phyloP scores from a whole-genome alignment of 2,329 filamentous ascomycete species.

The Penicillium janthinellum region DNA sequence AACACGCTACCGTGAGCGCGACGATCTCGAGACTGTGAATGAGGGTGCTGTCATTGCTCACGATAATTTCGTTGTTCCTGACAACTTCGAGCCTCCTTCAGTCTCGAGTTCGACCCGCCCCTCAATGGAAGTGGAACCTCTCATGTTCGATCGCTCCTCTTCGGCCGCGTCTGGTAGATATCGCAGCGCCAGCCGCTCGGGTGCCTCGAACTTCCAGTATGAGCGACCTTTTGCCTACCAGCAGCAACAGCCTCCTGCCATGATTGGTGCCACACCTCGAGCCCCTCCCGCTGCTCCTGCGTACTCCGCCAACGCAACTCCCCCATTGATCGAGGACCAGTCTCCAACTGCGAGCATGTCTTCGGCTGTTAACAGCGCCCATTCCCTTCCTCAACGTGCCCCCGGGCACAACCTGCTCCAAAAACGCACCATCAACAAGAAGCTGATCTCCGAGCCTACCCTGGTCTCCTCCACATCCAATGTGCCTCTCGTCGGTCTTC shows the following conservation, averaged over 20 bases:
- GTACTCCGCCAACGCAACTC: constrained; percentile 56
- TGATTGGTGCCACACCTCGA: constrained; percentile 45
- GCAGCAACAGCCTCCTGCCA: constrained; percentile 30
- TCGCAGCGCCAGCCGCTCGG: constrained; percentile 43
- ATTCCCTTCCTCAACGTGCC: constrained; percentile 33
- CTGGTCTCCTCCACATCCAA: constrained; percentile 57
- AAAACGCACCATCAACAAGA: constrained; percentile 62
- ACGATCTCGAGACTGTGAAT: constrained; percentile 56
- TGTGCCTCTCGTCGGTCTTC: constrained; percentile 60
- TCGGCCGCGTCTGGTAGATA: constrained; percentile 45
- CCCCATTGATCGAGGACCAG: constrained; percentile 52
- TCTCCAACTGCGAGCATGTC: constrained; percentile 38
- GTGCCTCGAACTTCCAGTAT: constrained; percentile 36
- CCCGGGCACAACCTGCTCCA: constrained; percentile 40
- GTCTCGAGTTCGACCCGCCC: constrained; percentile 40
- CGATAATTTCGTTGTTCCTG: constrained; percentile 29
- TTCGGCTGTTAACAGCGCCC: constrained; percentile 21
- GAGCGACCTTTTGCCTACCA: constrained; percentile 37
- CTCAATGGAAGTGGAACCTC: constrained; percentile 38
- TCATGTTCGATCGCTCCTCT: constrained; percentile 38
- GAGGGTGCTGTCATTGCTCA: constrained; percentile 45
- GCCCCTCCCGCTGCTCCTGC: constrained; percentile 49
- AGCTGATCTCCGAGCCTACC: constrained; percentile 63
- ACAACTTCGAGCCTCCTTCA: constrained; percentile 31
- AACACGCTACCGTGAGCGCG: constrained; percentile 54